These are phyloP conservation scores for Yueomyces sp. DNA, from an alignment of 1,139 yeast genomes.

Conservation along the genomic window DNA sequence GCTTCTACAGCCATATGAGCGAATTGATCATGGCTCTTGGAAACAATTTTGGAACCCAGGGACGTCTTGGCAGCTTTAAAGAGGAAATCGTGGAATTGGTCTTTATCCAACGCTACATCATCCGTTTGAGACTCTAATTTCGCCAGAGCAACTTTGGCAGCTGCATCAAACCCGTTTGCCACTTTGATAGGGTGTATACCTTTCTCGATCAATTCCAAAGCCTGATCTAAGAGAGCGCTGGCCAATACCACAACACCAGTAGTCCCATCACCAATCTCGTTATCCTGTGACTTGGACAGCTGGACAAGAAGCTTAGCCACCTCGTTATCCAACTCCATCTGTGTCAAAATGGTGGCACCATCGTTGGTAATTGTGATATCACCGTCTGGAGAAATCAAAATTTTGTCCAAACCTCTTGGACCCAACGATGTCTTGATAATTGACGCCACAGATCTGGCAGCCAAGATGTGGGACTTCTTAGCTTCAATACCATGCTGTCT, in stretches of 20 bases:
- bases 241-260: conserved; percentile 98
- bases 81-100: conserved; percentile 40
- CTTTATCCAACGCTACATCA: conserved; percentile 22
- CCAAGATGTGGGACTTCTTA: conserved; percentile 85
- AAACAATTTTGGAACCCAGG: conserved; percentile 88
- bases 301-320: conserved; percentile 93
- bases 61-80: conserved; percentile 91
- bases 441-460: conserved; percentile 91
- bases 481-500: conserved; percentile 92
- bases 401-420: conserved; percentile 96
- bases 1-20: conserved; percentile 98
- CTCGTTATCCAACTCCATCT: conserved; percentile 93
- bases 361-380: conserved; percentile 97
- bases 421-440: conserved; percentile 89
- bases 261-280: conserved; percentile 98
- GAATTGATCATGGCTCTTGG: conserved; percentile 85
- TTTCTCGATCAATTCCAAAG: conserved; percentile 83
- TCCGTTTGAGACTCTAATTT: conserved; percentile 64
- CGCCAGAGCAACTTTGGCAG: conserved; percentile 77
- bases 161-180: conserved; percentile 96
- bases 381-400: conserved; percentile 86
- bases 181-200: conserved; percentile 96
- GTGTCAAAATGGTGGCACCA: conserved; percentile 92
- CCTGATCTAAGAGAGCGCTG: conserved; percentile 88
- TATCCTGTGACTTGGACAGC: conserved; percentile 91